phyloP scores from a whole-genome alignment of 306 rosid genomes.

The Calophaca sinica region DNA sequence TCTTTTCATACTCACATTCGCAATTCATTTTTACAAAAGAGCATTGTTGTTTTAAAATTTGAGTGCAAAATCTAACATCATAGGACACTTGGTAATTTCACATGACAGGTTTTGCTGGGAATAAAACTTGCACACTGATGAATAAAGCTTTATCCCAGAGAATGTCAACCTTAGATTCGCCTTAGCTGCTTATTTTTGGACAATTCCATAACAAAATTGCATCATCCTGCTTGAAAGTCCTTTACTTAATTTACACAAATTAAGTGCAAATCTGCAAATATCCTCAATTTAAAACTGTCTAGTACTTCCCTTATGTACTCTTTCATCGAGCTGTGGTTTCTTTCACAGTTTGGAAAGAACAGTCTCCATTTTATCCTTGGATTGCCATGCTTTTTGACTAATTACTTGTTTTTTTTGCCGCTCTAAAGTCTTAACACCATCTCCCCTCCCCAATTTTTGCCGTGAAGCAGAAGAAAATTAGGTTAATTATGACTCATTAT shows the following conservation, averaged over 20 bases:
- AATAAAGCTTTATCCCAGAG: conserved; percentile 8
- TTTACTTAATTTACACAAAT: not conserved
- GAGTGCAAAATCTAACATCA: too few species aligned
- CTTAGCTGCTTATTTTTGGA: not conserved
- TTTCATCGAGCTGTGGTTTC: conserved; percentile 1
- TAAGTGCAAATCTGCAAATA: not conserved
- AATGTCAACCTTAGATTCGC: not conserved
- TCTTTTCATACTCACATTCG: too few species aligned
- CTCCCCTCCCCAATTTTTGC: not conserved
- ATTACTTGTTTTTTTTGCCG: not conserved
- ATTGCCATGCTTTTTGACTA: conserved; percentile 17
- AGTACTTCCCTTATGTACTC: not conserved
- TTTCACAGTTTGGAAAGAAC: conserved; percentile 30
- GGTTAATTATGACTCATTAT: not conserved
- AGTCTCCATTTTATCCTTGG: conserved; percentile 13
- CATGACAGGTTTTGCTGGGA: too few species aligned
- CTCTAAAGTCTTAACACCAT: not conserved
- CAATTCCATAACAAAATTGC: not conserved
- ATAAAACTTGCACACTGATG: not conserved
- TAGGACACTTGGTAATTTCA: too few species aligned
- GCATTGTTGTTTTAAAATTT: too few species aligned
- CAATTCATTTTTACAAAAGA: too few species aligned
- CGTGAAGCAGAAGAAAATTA: conserved; percentile 4
- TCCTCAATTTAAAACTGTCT: conserved; percentile 5
- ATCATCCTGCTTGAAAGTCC: not conserved